These are phyloP conservation scores for Phoenix dactylifera DNA, from an alignment of 176 grass and related monocot genomes.

Conservation along the genomic window DNA sequence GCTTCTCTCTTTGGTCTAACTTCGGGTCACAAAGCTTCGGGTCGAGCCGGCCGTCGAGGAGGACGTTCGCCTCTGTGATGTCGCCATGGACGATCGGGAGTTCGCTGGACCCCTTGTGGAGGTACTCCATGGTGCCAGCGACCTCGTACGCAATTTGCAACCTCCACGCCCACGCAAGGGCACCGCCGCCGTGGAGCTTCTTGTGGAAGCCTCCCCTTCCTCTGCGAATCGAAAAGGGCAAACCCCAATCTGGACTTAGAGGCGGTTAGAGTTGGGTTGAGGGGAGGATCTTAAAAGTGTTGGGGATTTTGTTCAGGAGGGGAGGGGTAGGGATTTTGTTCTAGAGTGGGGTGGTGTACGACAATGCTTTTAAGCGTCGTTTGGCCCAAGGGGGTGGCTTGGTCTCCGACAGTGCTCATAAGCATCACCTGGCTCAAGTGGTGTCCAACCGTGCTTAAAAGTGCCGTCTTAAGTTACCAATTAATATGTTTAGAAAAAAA, in stretches of 20 bases:
- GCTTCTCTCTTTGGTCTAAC: too few species aligned
- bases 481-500: too few species aligned
- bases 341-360: too few species aligned
- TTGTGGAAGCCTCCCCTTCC: conserved; percentile 66
- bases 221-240: conserved; percentile 18
- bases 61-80: conserved; percentile 77
- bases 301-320: too few species aligned
- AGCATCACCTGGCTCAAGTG: too few species aligned
- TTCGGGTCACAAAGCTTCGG: conserved; percentile 69
- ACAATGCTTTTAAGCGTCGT: too few species aligned
- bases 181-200: conserved; percentile 24
- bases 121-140: conserved; percentile 56
- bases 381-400: too few species aligned
- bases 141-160: conserved; percentile 60
- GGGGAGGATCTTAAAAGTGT: too few species aligned
- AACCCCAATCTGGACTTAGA: not conserved
- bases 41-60: conserved; percentile 26
- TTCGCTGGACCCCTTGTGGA: conserved; percentile 31
- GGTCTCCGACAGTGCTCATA: too few species aligned
- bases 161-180: conserved; percentile 45
- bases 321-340: too few species aligned
- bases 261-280: not conserved
- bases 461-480: too few species aligned
- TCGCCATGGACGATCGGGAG: conserved; percentile 65
- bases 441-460: too few species aligned